Percentiles rank a stretch among this genome's conserved stretches.
Conservation (phyloP, 768 basidiomycete species). For the Podaxis sp. region DNA sequence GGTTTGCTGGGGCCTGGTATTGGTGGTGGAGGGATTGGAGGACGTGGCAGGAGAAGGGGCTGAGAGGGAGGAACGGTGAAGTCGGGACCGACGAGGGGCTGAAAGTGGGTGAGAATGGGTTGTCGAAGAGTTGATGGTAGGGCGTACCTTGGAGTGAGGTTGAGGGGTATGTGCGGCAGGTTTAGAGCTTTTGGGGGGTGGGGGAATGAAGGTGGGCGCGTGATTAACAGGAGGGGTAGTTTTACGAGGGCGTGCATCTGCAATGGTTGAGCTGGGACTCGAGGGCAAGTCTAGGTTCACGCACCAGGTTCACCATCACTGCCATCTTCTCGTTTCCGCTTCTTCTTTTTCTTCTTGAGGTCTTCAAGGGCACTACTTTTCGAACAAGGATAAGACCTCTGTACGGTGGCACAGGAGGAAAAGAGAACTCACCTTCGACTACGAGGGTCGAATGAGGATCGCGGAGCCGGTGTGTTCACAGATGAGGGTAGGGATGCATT, state of each 20-base stretch:
- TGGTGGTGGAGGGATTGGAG: constrained; percentile 61
- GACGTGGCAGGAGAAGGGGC: constrained; percentile 58
- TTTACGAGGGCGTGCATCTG: constrained; percentile 59
- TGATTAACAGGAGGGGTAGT: constrained; percentile 49
- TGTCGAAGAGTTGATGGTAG: constrained; percentile 10
- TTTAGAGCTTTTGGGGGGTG: constrained; percentile 58
- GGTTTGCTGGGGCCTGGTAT: constrained; percentile 83
- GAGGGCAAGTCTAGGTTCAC: constrained; percentile 15
- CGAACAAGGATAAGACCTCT: constrained; percentile 10
- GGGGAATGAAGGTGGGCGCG: constrained; percentile 35
- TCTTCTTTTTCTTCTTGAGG: constrained; percentile 79
- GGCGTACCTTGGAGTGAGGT: constrained; percentile 51
- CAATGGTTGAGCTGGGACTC: constrained; percentile 11
- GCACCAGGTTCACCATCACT: constrained; percentile 67
- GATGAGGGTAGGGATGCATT: constrained; percentile 43
- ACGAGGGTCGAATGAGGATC: constrained; percentile 63
- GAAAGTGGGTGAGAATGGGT: neutral
- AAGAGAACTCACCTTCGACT: constrained; percentile 45
- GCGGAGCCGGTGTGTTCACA: constrained; percentile 47
- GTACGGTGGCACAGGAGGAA: constrained; percentile 4
- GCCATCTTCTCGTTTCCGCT: constrained; percentile 78
- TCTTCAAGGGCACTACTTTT: constrained; percentile 42
- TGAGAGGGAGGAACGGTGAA: constrained; percentile 54
- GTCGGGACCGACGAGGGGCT: constrained; percentile 49
- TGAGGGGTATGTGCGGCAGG: constrained; percentile 40